These are phyloP conservation scores for Larix sibirica DNA, from an alignment of 83 land plant species.

Conservation along the genomic window DNA sequence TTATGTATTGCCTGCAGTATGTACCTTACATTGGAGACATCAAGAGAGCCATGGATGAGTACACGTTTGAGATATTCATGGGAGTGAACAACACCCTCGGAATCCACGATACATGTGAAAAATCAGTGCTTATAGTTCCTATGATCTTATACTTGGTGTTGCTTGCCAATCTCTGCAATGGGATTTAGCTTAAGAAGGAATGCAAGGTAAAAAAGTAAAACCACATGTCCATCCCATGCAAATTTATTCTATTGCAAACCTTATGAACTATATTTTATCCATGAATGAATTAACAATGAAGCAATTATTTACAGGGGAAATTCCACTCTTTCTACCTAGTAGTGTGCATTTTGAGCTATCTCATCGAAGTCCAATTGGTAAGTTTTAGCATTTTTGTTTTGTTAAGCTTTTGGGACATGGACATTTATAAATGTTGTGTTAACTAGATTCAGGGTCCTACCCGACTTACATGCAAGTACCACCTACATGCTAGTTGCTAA, in stretches of 20 bases:
- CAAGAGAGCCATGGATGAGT: conserved; percentile 55
- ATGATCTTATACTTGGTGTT: conserved; percentile 42
- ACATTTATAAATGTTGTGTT: background rate
- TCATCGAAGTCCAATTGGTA: conserved; percentile 93
- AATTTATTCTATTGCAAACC: background rate
- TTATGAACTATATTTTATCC: background rate
- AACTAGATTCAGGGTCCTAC: background rate
- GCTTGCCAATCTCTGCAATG: conserved; percentile 32
- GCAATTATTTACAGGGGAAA: conserved; percentile 62
- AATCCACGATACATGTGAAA: conserved; percentile 53
- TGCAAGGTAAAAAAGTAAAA: conserved; percentile 31
- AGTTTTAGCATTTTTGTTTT: conserved; percentile 5
- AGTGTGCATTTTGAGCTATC: conserved; percentile 88
- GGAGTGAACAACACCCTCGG: conserved; percentile 49
- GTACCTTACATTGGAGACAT: conserved; percentile 54
- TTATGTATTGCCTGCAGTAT: conserved; percentile 19
- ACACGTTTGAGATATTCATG: conserved; percentile 56
- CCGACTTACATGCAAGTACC: conserved; percentile 58
- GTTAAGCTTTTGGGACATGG: no score
- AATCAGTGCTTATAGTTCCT: conserved; percentile 48
- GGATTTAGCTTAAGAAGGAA: conserved; percentile 40
- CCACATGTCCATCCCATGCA: background rate
- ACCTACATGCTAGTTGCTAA: conserved; percentile 89
- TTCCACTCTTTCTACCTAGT: conserved; percentile 97
- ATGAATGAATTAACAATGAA: background rate